A percentile compares a stretch with the other conserved stretches of the same genome.
Evolutionary conservation across 1,139 yeast genomes (phyloP).

Genomic region (Debaryomycetaceae sp.): DNA sequence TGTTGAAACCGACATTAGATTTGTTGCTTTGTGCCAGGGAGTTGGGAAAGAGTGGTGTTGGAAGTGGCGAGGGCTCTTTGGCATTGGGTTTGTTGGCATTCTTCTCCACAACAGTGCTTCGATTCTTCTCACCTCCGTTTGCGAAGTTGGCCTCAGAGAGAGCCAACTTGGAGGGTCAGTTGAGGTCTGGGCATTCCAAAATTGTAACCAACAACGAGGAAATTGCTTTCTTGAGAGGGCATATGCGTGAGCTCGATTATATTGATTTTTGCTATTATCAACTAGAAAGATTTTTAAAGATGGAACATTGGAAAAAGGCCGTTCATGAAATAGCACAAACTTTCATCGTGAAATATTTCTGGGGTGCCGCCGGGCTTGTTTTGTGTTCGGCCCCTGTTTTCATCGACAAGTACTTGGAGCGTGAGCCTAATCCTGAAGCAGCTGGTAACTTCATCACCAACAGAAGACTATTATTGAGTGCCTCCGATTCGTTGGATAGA

Average conservation of each 20-base stretch:
- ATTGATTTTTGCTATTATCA: conserved; percentile 81
- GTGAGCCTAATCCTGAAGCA: conserved; percentile 47
- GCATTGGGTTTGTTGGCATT: conserved; percentile 80
- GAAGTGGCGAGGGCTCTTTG: conserved; percentile 81
- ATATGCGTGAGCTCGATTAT: conserved; percentile 70
- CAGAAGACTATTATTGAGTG: conserved; percentile 77
- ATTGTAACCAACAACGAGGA: conserved; percentile 80
- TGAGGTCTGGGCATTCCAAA: conserved; percentile 78
- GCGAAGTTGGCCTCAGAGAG: conserved; percentile 76
- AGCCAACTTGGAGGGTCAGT: conserved; percentile 82
- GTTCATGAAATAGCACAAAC: conserved; percentile 74
- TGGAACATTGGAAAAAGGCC: conserved; percentile 74
- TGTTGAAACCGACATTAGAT: conserved; percentile 82
- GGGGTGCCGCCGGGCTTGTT: conserved; percentile 94
- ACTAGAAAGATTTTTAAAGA: conserved; percentile 71
- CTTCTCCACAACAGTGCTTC: conserved; percentile 68
- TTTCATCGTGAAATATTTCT: conserved; percentile 83
- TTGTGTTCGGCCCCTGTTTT: conserved; percentile 90
- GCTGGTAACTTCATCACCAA: conserved; percentile 87
- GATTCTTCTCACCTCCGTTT: conserved; percentile 85
- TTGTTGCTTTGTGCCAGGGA: conserved; percentile 79
- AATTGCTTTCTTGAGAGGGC: conserved; percentile 82
- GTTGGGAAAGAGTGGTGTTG: conserved; percentile 70
- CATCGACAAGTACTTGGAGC: conserved; percentile 54
- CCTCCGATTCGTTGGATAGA: conserved; percentile 86